Conservation (phyloP, 441 rosid genomes). For the Populus hybrid region DNA sequence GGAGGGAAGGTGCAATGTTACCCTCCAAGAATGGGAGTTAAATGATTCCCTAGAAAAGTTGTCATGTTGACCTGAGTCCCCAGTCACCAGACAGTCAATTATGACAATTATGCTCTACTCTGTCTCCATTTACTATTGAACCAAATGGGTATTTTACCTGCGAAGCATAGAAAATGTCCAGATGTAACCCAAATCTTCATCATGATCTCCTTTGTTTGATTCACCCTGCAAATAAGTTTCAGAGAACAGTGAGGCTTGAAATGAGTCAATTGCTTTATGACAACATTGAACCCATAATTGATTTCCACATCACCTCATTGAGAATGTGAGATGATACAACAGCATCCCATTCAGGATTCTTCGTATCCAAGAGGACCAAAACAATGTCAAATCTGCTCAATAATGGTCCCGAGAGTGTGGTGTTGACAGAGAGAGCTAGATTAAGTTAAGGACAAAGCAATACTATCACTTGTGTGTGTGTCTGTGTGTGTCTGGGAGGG, state of each 20-base stretch:
- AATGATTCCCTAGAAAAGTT: background rate
- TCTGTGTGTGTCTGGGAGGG: too few species aligned
- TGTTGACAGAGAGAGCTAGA: slow-evolving; percentile 91
- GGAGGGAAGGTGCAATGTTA: background rate
- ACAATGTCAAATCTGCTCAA: slow-evolving; percentile 97
- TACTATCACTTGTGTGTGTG: background rate
- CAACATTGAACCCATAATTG: slow-evolving; percentile 7
- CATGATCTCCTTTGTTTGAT: slow-evolving; percentile 32
- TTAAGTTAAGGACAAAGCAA: slow-evolving; percentile 46
- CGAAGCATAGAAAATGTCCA: slow-evolving; percentile 88
- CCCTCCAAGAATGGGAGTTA: background rate
- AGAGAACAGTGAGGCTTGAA: slow-evolving; percentile 14
- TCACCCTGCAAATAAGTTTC: slow-evolving; percentile 48
- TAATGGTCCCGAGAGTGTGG: slow-evolving; percentile 93
- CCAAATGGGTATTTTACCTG: slow-evolving; percentile 45
- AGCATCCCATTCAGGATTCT: slow-evolving; percentile 98
- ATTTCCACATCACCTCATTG: slow-evolving; percentile 57
- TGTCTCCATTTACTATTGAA: background rate
- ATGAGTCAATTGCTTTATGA: slow-evolving; percentile 5
- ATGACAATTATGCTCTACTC: background rate
- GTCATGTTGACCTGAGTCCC: background rate
- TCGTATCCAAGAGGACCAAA: slow-evolving; percentile 90
- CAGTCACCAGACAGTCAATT: background rate
- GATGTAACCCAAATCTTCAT: slow-evolving; percentile 52
- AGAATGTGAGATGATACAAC: slow-evolving; percentile 99